These are phyloP conservation scores for Colletotrichum endophyticum DNA, from an alignment of 2,329 filamentous ascomycete genomes.

Conservation along the genomic window DNA sequence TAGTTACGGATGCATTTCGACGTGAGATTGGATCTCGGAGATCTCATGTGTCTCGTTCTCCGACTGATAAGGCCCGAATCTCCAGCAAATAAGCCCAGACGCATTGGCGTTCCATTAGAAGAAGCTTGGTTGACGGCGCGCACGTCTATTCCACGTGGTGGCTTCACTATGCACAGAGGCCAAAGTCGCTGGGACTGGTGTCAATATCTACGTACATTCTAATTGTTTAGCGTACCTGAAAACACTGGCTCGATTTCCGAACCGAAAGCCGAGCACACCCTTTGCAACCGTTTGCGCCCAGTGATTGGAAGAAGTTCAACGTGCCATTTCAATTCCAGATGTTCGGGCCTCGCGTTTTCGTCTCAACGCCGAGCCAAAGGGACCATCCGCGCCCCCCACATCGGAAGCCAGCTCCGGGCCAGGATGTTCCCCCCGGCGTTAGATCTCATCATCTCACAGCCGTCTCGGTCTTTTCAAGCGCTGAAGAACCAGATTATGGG, in stretches of 20 bases:
- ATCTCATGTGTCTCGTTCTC: neutral
- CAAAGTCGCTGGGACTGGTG: neutral
- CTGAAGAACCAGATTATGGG: neutral
- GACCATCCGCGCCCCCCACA: neutral
- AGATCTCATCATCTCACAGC: neutral
- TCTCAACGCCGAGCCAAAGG: constrained; percentile 4
- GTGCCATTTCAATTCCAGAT: neutral
- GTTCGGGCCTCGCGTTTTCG: constrained; percentile 9
- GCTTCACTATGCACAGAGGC: neutral
- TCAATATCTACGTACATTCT: neutral
- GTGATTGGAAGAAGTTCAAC: neutral
- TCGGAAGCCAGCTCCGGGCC: neutral
- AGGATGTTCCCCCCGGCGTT: neutral
- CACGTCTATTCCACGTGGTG: neutral
- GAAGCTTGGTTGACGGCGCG: neutral
- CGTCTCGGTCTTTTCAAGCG: neutral
- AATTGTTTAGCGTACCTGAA: neutral
- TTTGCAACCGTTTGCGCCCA: neutral
- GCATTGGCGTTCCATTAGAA: neutral
- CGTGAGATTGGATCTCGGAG: neutral
- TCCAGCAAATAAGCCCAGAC: neutral
- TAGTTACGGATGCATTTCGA: neutral
- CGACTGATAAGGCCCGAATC: neutral
- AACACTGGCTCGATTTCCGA: neutral
- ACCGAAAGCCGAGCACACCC: constrained; percentile 10